These are phyloP conservation scores for Mollisiaceae sp. DNA, from an alignment of 2,329 filamentous ascomycete genomes.

Conservation along the genomic window DNA sequence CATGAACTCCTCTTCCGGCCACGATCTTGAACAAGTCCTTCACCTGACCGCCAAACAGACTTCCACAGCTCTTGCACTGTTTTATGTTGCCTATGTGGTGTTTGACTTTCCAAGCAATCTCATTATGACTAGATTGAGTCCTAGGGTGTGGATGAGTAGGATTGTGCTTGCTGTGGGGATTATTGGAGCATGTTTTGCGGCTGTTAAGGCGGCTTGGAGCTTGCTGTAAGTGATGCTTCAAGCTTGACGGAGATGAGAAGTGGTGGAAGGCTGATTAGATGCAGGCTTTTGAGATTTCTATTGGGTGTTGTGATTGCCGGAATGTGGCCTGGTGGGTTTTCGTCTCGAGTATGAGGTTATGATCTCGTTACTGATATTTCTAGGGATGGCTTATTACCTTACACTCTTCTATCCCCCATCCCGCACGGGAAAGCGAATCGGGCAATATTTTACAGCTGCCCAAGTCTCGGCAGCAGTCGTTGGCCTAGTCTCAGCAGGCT, in stretches of 20 bases:
- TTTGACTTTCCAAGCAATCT: conserved; percentile 91
- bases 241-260: neutral
- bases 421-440: conserved; percentile 84
- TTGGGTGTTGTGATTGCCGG: conserved; percentile 88
- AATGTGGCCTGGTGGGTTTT: conserved; percentile 72
- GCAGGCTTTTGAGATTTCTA: conserved; percentile 76
- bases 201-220: conserved; percentile 82
- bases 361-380: too few species aligned
- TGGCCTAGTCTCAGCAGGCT: conserved; percentile 86
- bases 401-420: conserved; percentile 91
- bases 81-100: conserved; percentile 90
- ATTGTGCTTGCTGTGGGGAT: conserved; percentile 88
- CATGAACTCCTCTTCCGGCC: conserved; percentile 75
- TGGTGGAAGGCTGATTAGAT: conserved; percentile 8
- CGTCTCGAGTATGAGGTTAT: too few species aligned
- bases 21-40: conserved; percentile 77
- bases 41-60: conserved; percentile 75
- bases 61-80: conserved; percentile 83
- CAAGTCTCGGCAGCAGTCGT: conserved; percentile 90
- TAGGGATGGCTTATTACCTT: conserved; percentile 85
- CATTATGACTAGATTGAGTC: conserved; percentile 83
- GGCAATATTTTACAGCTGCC: conserved; percentile 86
- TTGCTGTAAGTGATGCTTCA: conserved; percentile 51
- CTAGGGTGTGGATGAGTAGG: conserved; percentile 88
- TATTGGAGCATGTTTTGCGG: conserved; percentile 83